Percentiles rank a stretch among this genome's conserved stretches.
These are phyloP conservation scores for Westerdykella sp. DNA, from an alignment of 2,329 filamentous ascomycete genomes.

Conservation along the genomic window DNA sequence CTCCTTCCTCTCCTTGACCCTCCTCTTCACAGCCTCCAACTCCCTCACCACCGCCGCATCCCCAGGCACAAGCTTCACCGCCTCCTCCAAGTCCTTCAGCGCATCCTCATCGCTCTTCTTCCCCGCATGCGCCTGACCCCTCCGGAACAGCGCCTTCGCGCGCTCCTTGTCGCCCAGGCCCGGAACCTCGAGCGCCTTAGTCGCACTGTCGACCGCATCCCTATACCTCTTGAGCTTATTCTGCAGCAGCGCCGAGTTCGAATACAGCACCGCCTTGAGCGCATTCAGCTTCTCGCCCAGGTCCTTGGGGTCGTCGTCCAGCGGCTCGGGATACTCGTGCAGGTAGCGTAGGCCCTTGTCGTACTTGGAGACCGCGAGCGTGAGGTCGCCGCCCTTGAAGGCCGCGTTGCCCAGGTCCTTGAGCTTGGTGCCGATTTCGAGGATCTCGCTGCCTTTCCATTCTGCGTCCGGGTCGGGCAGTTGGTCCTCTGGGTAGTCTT, in stretches of 20 bases:
- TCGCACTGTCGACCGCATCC: conserved; percentile 64
- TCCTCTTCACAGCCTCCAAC: conserved; percentile 70
- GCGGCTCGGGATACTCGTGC: conserved; percentile 69
- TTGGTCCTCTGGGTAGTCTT: conserved; percentile 91
- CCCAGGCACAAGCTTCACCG: conserved; percentile 49
- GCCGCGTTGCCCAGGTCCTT: conserved; percentile 91
- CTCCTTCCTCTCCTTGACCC: conserved; percentile 62
- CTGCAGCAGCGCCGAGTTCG: conserved; percentile 79
- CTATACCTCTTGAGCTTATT: conserved; percentile 70
- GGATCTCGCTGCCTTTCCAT: conserved; percentile 60
- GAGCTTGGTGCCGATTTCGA: conserved; percentile 74
- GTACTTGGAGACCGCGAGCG: conserved; percentile 79
- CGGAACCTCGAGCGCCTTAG: conserved; percentile 63
- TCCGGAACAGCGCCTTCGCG: conserved; percentile 83
- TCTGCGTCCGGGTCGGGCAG: conserved; percentile 44
- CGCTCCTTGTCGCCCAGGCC: conserved; percentile 65
- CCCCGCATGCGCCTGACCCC: conserved; percentile 66
- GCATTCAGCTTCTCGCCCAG: conserved; percentile 61
- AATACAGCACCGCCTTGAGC: conserved; percentile 79
- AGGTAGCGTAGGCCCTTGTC: conserved; percentile 87
- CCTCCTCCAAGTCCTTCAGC: conserved; percentile 40
- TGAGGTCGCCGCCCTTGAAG: conserved; percentile 72
- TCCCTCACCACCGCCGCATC: conserved; percentile 73
- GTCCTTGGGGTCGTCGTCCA: conserved; percentile 63
- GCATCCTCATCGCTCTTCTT: conserved; percentile 82